phyloP scores from a whole-genome alignment of 192 early-diverging fungal species.

The Coemansia sp. region DNA sequence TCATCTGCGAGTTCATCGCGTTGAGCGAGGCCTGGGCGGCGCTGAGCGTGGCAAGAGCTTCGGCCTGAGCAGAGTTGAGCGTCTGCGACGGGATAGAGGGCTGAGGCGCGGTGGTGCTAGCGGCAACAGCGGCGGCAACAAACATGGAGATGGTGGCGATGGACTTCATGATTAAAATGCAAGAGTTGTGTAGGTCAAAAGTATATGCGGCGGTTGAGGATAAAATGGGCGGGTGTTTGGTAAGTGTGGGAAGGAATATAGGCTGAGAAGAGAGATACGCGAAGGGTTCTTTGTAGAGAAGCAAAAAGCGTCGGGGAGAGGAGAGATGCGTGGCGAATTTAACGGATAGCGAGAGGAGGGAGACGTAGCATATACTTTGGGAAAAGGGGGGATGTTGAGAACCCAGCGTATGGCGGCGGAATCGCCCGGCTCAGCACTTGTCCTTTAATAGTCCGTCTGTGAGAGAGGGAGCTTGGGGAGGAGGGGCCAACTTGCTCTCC shows the following conservation, averaged over 20 bases:
- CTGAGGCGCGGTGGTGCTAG: conserved; percentile 11
- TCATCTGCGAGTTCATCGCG: conserved; percentile 36
- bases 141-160: conserved; percentile 25
- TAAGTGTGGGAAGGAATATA: neutral
- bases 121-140: conserved; percentile 26
- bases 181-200: neutral
- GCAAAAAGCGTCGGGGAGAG: neutral
- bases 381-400: conserved; percentile 11
- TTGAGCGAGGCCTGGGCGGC: conserved; percentile 48
- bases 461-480: conserved; percentile 9
- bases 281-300: conserved; percentile 4
- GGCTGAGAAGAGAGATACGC: neutral
- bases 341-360: conserved; percentile 16
- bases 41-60: conserved; percentile 47
- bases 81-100: conserved; percentile 38
- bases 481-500: conserved; percentile 1
- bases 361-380: conserved; percentile 10
- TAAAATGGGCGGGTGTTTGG: neutral
- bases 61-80: conserved; percentile 45
- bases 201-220: neutral
- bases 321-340: conserved; percentile 11
- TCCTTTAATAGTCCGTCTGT: conserved; percentile 7
- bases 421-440: conserved; percentile 4
- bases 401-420: neutral
- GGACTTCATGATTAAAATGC: conserved; percentile 31